Conservation (phyloP, 345 rosid species). For the Hibiscus mutabilis region DNA sequence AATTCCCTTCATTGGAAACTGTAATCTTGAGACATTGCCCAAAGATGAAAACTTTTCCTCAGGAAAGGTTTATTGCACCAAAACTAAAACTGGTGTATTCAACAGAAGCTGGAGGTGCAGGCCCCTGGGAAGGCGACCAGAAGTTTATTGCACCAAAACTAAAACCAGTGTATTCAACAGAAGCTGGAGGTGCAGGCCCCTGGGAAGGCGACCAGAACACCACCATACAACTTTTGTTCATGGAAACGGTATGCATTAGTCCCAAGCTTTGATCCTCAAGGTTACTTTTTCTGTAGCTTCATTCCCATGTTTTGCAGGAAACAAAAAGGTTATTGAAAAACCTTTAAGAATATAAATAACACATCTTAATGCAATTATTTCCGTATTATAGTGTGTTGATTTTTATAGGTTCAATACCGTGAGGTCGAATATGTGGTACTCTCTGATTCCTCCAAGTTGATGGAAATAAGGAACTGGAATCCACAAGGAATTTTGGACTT, state of each 20-base stretch:
- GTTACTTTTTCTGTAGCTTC: background rate
- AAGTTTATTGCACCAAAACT: background rate
- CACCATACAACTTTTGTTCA: slow-evolving; percentile 3
- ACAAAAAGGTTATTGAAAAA: background rate
- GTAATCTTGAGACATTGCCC: slow-evolving; percentile 13
- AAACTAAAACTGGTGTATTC: background rate
- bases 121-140: background rate
- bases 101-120: slow-evolving; percentile 6
- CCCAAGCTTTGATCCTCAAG: background rate
- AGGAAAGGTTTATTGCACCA: slow-evolving; percentile 6
- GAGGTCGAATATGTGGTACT: slow-evolving; percentile 1
- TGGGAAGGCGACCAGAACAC: slow-evolving; percentile 3
- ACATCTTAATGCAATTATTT: background rate
- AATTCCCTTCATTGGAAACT: slow-evolving; percentile 12
- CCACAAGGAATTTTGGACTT: slow-evolving; percentile 3
- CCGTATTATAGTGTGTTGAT: background rate
- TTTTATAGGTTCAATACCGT: slow-evolving; percentile 6
- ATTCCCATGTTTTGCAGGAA: background rate
- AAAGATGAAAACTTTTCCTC: slow-evolving; percentile 2
- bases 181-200: background rate
- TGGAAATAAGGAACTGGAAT: slow-evolving; percentile 8
- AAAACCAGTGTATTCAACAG: background rate
- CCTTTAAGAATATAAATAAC: background rate
- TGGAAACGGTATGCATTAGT: slow-evolving; percentile 6
- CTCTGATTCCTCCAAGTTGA: slow-evolving; percentile 4